Evolutionary conservation across 2,329 filamentous ascomycete species (phyloP).

Genomic region (Helminthosporium solani): DNA sequence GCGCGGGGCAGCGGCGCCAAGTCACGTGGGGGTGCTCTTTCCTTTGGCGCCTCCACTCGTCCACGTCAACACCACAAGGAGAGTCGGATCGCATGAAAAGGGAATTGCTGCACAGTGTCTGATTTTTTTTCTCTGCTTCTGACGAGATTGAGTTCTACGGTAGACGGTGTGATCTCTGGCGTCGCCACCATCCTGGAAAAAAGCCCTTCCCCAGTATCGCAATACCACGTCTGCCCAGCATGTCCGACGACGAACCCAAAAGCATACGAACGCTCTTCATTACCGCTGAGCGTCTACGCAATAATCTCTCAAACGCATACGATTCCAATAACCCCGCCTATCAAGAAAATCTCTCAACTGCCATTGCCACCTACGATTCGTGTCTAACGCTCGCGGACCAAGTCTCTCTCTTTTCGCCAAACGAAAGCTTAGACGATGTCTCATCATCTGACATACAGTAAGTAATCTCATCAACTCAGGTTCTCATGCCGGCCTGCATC

Average conservation of each 20-base stretch:
- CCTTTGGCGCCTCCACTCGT: neutral
- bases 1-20: slow-evolving; percentile 24
- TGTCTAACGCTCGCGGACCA: slow-evolving; percentile 68
- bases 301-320: slow-evolving; percentile 61
- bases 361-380: slow-evolving; percentile 71
- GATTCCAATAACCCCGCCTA: slow-evolving; percentile 66
- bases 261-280: slow-evolving; percentile 58
- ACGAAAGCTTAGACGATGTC: slow-evolving; percentile 86
- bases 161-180: no score
- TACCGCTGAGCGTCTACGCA: slow-evolving; percentile 57
- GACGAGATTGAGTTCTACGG: no score
- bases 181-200: no score
- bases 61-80: neutral
- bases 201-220: no score
- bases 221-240: neutral
- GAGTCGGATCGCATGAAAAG: slow-evolving; percentile 1
- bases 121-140: no score
- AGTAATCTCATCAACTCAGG: slow-evolving; percentile 10
- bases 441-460: slow-evolving; percentile 80
- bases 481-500: neutral
- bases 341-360: slow-evolving; percentile 64
- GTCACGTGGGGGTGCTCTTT: slow-evolving; percentile 23
- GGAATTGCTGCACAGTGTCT: slow-evolving; percentile 7
- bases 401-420: slow-evolving; percentile 83
- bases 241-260: slow-evolving; percentile 50